Evolutionary conservation across 768 basidiomycete species (phyloP), one percentile per base, ranked within the genome.

Genomic region (Kwoniella sp.): DNA sequence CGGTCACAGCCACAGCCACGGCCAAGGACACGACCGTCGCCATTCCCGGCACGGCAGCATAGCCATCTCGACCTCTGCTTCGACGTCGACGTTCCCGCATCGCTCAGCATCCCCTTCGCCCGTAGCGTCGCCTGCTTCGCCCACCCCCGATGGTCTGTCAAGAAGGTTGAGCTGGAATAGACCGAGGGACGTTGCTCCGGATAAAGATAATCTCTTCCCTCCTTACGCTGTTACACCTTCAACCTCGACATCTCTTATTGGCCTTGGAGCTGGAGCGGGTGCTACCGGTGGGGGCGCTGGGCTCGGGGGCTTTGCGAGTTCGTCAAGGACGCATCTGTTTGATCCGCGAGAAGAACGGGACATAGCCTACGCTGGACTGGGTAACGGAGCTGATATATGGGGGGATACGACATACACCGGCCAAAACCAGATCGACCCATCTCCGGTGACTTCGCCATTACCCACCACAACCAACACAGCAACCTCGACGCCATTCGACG

Each of bases 151-250:
- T 20, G 75, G 75, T 4, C 59, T 76, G 20, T 68, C 68, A 0
- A 38, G 71, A 22, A 61, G 75, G 29, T 58, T 68, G 20, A 72
- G 69, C 55, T 76, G 75, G 75, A 76, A 70, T 26, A 37, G 64
- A 48, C 37, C 51, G 0, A 28, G 51, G 13, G 58, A 66, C 9
- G 41, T 17, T 45, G 41, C 17, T 3, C 8, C 11, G 20, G 41
- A 34, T 45, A 9, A 17, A 28, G 51, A 61, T 38, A 59, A 53
- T 12, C 28, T 58, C 20, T 34, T 52, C 29, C 30, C 26, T 9
- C 50, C 28, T 5, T 30, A n/a, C n/a, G n/a, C 38, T 26, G 9
- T 9, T 2, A 28, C 41, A 11, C 15, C 8, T 17, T 30, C 47
- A 30, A n/a, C 5, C 23, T 54, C 60, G 53, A 17, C 25, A 13